Conservation (phyloP, 1,284 basidiomycete species). For the Melampsora occidentalis region DNA sequence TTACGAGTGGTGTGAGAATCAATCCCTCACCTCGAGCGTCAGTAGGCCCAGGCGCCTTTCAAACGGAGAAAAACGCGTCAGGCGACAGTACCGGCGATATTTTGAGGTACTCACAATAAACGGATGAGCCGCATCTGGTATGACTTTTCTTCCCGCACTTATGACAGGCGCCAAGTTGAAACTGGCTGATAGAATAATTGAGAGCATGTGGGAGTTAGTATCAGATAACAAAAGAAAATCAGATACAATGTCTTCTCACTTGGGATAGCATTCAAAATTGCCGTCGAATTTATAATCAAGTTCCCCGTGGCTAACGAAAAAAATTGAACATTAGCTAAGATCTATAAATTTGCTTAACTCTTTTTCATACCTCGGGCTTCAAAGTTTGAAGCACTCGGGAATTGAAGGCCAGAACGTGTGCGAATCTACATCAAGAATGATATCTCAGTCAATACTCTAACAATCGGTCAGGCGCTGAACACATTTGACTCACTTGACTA, state of each 20-base stretch:
- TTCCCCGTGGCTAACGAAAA: background rate
- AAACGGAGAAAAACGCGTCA: too few species aligned
- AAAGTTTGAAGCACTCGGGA: background rate
- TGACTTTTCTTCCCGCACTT: conserved; percentile 31
- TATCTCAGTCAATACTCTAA: too few species aligned
- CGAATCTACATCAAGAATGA: too few species aligned
- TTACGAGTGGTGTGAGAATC: background rate
- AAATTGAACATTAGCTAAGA: background rate
- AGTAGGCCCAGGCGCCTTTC: background rate
- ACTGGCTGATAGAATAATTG: background rate
- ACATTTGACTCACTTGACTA: too few species aligned
- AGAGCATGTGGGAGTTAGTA: background rate
- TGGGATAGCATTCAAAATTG: background rate
- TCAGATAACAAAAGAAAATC: too few species aligned
- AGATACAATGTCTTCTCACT: background rate
- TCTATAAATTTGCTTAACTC: background rate
- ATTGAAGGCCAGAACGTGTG: background rate
- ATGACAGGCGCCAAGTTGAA: conserved; percentile 5
- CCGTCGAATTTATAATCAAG: background rate
- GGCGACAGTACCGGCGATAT: too few species aligned
- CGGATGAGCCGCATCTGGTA: conserved; percentile 39
- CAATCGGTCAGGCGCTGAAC: too few species aligned
- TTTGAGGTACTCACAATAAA: background rate
- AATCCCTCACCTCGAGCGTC: background rate
- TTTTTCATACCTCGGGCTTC: background rate